Evolutionary conservation across 1,284 basidiomycete species (phyloP), one percentile per base, ranked within the genome.

Genomic region (Amylostereum areolatum): DNA sequence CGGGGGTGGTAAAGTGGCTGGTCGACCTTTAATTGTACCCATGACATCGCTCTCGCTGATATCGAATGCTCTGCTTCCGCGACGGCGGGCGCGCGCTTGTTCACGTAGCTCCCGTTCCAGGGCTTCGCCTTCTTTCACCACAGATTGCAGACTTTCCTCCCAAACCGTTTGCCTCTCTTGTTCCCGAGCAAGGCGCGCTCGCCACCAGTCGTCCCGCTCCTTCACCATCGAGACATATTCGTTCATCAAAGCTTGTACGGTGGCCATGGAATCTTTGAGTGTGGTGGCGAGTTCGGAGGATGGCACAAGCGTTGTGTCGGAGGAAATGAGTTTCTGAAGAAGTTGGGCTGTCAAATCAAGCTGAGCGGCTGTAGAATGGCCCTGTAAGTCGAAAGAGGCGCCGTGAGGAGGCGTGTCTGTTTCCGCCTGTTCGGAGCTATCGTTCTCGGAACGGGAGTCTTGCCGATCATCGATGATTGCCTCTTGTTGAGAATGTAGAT

Each of bases 131-230:
- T 97, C 92, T 50, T 80, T 75, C 0, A 94, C 93, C 3, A 97
- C 88, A 0, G 82, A 80, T 46, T 87, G 82, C 61, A 98, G 71
- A 65, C 91, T 95, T 66, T 95, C 89, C 67, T 97, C 94, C 96
- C 95, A 97, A 24, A 95, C 74, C 31, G 73, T 78, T 61, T 89
- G 81, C 28, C 90, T 77, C 62, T 85, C 80, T 44, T 80, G 75
- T 62, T 97, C 93, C 24, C 75, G 73, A 55, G 75, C 73, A 11
- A 92, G 72, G 51, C 78, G 71, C 33, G 68, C 69, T 45, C 70
- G 70, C 71, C 85, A 92, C 81, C 87, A 97, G 41, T 79, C 75
- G 59, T 97, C 95, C n/a, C 96, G 77, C 47, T 89, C 85, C 43
- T 75, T 73, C 1, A 80, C 75, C 82, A 95, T 93, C 34, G 75